These are phyloP conservation scores for Aspergillus alliaceus DNA, from an alignment of 2,329 filamentous ascomycete genomes.

Conservation along the genomic window DNA sequence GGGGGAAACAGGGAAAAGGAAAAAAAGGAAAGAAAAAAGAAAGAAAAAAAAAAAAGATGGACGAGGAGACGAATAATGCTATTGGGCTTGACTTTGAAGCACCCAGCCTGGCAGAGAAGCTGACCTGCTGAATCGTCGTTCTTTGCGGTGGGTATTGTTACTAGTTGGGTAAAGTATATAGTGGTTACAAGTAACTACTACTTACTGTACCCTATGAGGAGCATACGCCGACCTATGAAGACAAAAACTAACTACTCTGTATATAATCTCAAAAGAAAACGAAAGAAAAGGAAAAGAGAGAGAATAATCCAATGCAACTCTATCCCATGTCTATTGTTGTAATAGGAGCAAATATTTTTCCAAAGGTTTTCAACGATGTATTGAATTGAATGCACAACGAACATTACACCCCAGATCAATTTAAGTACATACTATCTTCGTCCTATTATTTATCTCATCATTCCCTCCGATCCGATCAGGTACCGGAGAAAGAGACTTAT, in stretches of 20 bases:
- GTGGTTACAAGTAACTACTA: not conserved
- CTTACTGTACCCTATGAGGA: too few relatives aligned
- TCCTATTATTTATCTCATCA: not conserved
- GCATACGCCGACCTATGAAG: too few relatives aligned
- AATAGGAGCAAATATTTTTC: too few relatives aligned
- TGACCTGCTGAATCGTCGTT: not conserved
- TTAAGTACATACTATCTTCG: too few relatives aligned
- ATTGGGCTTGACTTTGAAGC: not conserved
- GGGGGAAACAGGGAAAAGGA: not conserved
- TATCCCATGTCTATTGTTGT: too few relatives aligned
- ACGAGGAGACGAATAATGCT: not conserved
- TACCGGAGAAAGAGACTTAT: not conserved
- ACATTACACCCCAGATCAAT: too few relatives aligned
- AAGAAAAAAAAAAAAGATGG: not conserved
- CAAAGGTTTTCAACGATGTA: too few relatives aligned
- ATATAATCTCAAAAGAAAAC: too few relatives aligned
- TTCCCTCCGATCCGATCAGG: not conserved
- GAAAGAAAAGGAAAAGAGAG: too few relatives aligned
- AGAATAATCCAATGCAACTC: too few relatives aligned
- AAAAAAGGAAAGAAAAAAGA: not conserved
- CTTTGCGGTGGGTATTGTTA: not conserved
- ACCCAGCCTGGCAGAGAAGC: not conserved
- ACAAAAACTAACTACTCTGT: too few relatives aligned
- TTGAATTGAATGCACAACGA: too few relatives aligned
- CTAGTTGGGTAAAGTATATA: constrained; percentile 2